phyloP scores from a whole-genome alignment of 1,139 yeast genomes.

The Debaryomyces coudertii region DNA sequence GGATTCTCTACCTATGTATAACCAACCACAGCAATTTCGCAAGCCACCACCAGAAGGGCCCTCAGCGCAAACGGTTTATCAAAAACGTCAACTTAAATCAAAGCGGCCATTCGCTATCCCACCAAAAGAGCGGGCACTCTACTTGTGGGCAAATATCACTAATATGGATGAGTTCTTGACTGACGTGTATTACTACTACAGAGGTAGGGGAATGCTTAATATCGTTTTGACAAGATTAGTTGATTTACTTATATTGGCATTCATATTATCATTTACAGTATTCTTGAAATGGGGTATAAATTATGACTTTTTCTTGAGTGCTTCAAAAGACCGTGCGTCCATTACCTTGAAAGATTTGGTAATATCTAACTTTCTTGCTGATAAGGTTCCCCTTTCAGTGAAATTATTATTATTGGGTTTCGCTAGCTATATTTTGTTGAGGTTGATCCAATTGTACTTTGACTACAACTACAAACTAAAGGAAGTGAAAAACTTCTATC shows the following conservation, averaged over 20 bases:
- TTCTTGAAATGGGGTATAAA: constrained; percentile 86
- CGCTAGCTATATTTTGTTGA: constrained; percentile 55
- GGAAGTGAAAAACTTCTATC: constrained; percentile 68
- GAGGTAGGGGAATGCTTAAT: constrained; percentile 83
- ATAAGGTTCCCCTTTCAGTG: constrained; percentile 49
- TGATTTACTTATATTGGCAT: constrained; percentile 72
- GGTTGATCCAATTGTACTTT: constrained; percentile 62
- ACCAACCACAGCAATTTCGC: constrained; percentile 14
- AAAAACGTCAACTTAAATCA: constrained; percentile 15
- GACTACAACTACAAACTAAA: constrained; percentile 52
- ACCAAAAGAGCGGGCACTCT: constrained; percentile 80
- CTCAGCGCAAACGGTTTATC: constrained; percentile 19
- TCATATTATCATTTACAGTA: constrained; percentile 76
- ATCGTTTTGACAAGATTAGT: constrained; percentile 65
- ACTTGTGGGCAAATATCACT: constrained; percentile 96
- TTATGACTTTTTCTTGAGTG: constrained; percentile 43
- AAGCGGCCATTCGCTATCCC: constrained; percentile 34
- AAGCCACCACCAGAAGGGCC: constrained; percentile 13
- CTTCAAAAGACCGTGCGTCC: constrained; percentile 16
- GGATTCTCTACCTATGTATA: constrained; percentile 13
- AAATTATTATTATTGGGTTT: constrained; percentile 69
- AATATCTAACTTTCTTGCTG: constrained; percentile 62
- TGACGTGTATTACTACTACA: constrained; percentile 81
- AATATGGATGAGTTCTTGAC: constrained; percentile 83
- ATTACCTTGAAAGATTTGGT: constrained; percentile 50